Base-by-base conservation (phyloP, 2,329 filamentous ascomycete genomes). In the Pochonia chlamydosporia region DNA sequence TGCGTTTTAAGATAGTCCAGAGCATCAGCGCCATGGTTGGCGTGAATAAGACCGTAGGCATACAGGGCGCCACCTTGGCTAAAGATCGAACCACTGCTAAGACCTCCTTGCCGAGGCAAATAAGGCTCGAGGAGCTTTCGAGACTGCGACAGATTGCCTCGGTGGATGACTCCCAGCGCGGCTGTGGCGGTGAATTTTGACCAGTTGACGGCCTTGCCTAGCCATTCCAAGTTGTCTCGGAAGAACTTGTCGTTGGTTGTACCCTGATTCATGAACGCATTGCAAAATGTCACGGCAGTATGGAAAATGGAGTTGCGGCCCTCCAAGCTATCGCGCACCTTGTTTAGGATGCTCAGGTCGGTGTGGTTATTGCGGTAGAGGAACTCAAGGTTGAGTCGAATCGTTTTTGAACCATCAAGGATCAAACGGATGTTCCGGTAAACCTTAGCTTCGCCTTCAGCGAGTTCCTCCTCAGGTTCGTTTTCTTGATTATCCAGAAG, bases 161-260 rank as follows among this genome's bases (percentile, higher is more conserved):
- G 86, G 67, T 99, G 93, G 53, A 99, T 96, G 44, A 97, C 93
- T 66, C 93, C 93, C 5, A 99, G 75, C 7, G 93, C 93, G 48
- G 93, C 93, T 4, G 93, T 99, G 13, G 93, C 93, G 1, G 93
- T 96, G 65, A 99, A 99, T 66, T 99, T 99, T 51, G 91, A 96
- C 93, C 93, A 99, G 72, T 99, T 99, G 41, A 97, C 90, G 23
- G 93, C 93, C 74, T 97, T 99, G 51, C 92, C 91, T 3, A 99
- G 73, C 93, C 93, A 99, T 56, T 99, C 93, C 21, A 99, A 71
- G 63, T 99, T 99, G 62, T 97, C 90, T 7, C 95, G 82, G 81
- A 99, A 97, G 72, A 99, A 99, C 61, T 92, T 95, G 70, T 99
- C 93, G 59, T 96, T 93, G 0, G 92, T 96, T 1, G 93, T 99